Base-by-base conservation (phyloP, 768 basidiomycete species). In the Naganishia vaughanmartiniae region DNA sequence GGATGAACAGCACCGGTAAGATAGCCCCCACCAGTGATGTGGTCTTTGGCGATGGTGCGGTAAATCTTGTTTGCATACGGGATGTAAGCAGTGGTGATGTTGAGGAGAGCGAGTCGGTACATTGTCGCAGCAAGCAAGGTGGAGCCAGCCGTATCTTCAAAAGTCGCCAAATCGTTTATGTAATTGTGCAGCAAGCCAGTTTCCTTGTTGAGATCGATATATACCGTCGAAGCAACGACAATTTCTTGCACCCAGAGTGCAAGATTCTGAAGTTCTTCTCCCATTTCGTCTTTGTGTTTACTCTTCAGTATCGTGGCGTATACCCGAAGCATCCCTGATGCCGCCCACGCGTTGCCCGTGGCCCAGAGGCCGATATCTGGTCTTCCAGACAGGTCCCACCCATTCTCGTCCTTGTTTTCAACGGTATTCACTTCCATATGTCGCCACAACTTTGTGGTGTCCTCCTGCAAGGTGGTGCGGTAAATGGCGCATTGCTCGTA, bases 311-410 rank as follows among this genome's bases (percentile, higher is more conserved):
- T 83, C 6, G 83, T 84, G 17, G 80, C 80, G 45, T 76, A 75
- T 9, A 84, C 83, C 28, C 83, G 76, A 26, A 82, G 65, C 82
- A 84, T 84, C 24, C 83, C 83, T 12, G 77, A 72, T n/a, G 82
- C 82, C 1, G 82, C 83, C 83, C 83, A 84, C 19, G 75, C 84
- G 65, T 84, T 83, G 74, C 83, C 83, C 2, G 83, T 83, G 4
- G 78, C 79, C 83, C 83, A 83, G 9, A 82, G 69, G 15, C 81
- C 79, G 1, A 76, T 72, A 71, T 80, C 80, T 19, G 73, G 65
- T 9, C 71, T 73, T 0, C 76, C 77, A 12, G 39, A 76, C 0
- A 77, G 78, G 21, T 58, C 58, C n/a, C n/a, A n/a, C n/a, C 14
- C 48, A 1, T n/a, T 1, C 4, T 6, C 48, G 48, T n/a, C 15